phyloP scores from a whole-genome alignment of 805 yeast genomes.

The Teunomyces atbi region DNA sequence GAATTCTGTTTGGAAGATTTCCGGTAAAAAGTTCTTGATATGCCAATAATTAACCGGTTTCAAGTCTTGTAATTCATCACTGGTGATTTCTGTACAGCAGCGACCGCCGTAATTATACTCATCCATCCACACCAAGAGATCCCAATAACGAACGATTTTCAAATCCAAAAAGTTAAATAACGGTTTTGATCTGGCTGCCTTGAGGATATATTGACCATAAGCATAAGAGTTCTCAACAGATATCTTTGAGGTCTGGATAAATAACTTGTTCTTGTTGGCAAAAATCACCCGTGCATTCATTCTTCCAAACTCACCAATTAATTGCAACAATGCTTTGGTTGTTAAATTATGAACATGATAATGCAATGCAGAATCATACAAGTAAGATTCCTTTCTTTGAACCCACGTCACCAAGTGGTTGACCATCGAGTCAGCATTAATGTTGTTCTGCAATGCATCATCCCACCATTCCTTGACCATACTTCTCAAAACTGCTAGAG shows the following conservation, averaged over 20 bases:
- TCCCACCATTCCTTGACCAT: constrained; percentile 94
- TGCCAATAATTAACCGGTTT: constrained; percentile 73
- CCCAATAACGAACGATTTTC: constrained; percentile 80
- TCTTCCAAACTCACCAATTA: constrained; percentile 72
- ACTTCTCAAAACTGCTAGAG: constrained; percentile 65
- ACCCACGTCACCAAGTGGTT: constrained; percentile 86
- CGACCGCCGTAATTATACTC: constrained; percentile 82
- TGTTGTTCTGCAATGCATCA: constrained; percentile 65
- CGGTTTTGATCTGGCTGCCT: constrained; percentile 76
- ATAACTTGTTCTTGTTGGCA: constrained; percentile 74
- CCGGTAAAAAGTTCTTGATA: constrained; percentile 69
- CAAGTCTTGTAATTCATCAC: constrained; percentile 43
- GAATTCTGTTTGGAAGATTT: constrained; percentile 75
- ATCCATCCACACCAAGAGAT: constrained; percentile 93
- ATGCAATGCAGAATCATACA: constrained; percentile 76
- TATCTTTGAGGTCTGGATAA: constrained; percentile 70
- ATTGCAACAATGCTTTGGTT: constrained; percentile 75
- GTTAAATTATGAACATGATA: constrained; percentile 87
- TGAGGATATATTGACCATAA: constrained; percentile 78
- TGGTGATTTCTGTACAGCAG: constrained; percentile 45
- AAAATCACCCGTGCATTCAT: constrained; percentile 78
- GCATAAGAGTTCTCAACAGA: constrained; percentile 88
- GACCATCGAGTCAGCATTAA: constrained; percentile 79
- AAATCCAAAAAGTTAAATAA: constrained; percentile 81
- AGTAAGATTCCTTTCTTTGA: constrained; percentile 64